Evolutionary conservation across 495 filamentous ascomycete species (phyloP), one percentile per base, ranked within the genome.

Genomic region (Daldinia grandis): DNA sequence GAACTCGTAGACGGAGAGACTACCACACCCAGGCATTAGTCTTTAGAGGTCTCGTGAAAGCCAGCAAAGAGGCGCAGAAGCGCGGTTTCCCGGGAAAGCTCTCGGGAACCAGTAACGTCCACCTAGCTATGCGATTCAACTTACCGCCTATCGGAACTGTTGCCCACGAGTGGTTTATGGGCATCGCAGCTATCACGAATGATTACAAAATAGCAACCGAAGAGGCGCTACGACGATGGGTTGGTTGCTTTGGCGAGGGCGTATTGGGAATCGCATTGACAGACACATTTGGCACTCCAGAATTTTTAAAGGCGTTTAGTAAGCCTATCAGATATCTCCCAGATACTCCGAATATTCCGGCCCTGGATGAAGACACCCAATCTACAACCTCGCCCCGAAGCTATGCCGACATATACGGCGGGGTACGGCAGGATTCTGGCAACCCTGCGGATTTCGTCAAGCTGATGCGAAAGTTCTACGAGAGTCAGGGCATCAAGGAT

Each of bases 151-250:
- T 99, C 19, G 95, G 95, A 15, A 99, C 95, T 2, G 94, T 99
- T 1, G 95, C 96, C 0, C 95, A 99, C 69, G 95, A 99, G 80
- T 99, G 96, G 96, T 98, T 97, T 81, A 99, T 99, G 95, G 93
- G 92, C 42, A 93, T 97, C 58, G 95, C 95, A 15, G 94, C 95
- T 35, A 92, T 97, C 73, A 94, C 91, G 3, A 85, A 92, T 61
- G 88, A 97, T 79, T 99, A 98, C 72, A 81, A 84, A 67, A 85
- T 86, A 56, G 93, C 96, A 5, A 97, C 93, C 62, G 93, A 95
- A 77, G 85, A 89, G 64, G 93, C 92, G 0, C 81, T 99, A 74
- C 80, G 86, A 54, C 92, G 94, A 76, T 99, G 95, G 95, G 84
- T 97, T 19, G 89, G 87, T 12, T 97, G 93, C 68, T 99, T 97